phyloP scores from a whole-genome alignment of 2,329 filamentous ascomycete species.

The Lizonia empirigonia region DNA sequence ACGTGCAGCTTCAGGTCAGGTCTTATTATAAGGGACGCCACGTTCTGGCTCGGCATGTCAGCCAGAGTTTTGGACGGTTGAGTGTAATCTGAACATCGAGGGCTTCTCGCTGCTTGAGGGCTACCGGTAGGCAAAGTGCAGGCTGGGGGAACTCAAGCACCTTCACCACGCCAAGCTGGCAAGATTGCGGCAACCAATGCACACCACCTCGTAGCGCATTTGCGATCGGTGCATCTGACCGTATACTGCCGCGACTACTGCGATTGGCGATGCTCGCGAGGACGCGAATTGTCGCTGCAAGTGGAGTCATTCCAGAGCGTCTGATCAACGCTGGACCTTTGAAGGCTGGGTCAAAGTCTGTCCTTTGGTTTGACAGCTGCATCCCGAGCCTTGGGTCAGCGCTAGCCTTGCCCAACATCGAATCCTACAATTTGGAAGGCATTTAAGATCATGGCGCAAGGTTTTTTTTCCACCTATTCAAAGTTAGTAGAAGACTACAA shows the following conservation, averaged over 20 bases:
- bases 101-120: too few relatives aligned
- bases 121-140: too few relatives aligned
- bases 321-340: neutral
- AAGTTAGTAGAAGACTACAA: too few relatives aligned
- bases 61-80: too few relatives aligned
- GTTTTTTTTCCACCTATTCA: too few relatives aligned
- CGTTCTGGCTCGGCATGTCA: too few relatives aligned
- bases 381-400: neutral
- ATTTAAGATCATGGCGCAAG: too few relatives aligned
- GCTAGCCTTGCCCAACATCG: neutral
- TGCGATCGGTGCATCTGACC: constrained; percentile 4
- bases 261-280: neutral
- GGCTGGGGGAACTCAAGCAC: too few relatives aligned
- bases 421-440: too few relatives aligned
- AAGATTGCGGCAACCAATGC: constrained; percentile 3
- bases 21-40: too few relatives aligned
- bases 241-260: neutral
- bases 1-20: neutral
- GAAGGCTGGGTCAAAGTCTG: neutral
- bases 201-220: neutral
- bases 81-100: too few relatives aligned
- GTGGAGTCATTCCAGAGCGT: neutral
- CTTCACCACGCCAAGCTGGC: constrained; percentile 1
- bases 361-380: neutral
- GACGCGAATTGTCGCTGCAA: neutral